phyloP scores from a whole-genome alignment of 192 early-diverging fungal genomes.

The Gaertneriomyces semiglobifer region DNA sequence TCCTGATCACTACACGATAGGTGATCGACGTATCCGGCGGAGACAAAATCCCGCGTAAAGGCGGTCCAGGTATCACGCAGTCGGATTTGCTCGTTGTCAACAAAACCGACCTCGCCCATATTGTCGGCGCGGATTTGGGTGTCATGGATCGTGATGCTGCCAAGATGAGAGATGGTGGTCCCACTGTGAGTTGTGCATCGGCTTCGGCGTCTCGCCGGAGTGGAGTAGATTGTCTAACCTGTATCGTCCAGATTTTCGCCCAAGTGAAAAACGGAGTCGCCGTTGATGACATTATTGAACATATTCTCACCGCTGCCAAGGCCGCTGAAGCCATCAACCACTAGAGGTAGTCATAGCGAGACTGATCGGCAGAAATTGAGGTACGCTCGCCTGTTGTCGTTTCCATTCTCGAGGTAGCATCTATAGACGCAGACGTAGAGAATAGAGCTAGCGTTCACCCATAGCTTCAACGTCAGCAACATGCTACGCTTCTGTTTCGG shows the following conservation, averaged over 20 bases:
- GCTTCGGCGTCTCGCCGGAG: conserved; percentile 32
- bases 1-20: background rate
- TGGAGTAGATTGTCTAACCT: too few species aligned
- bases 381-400: too few species aligned
- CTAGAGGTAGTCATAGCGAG: too few species aligned
- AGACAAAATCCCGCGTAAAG: conserved; percentile 96
- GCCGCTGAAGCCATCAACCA: conserved; percentile 10
- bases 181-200: conserved; percentile 44
- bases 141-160: conserved; percentile 90
- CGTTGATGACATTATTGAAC: conserved; percentile 73
- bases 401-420: too few species aligned
- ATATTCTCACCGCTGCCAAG: conserved; percentile 60
- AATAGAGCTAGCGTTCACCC: too few species aligned
- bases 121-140: conserved; percentile 84
- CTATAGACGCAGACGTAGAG: too few species aligned
- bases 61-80: conserved; percentile 96
- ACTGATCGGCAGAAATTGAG: too few species aligned
- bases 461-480: too few species aligned
- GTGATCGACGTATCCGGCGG: conserved; percentile 98
- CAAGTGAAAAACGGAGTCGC: conserved; percentile 88
- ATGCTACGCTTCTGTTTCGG: too few species aligned
- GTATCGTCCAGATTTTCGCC: conserved; percentile 1
- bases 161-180: conserved; percentile 81
- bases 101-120: conserved; percentile 90
- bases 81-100: conserved; percentile 93